Conservation (phyloP, 1,284 basidiomycete species). For the Ustilago bromivora region DNA sequence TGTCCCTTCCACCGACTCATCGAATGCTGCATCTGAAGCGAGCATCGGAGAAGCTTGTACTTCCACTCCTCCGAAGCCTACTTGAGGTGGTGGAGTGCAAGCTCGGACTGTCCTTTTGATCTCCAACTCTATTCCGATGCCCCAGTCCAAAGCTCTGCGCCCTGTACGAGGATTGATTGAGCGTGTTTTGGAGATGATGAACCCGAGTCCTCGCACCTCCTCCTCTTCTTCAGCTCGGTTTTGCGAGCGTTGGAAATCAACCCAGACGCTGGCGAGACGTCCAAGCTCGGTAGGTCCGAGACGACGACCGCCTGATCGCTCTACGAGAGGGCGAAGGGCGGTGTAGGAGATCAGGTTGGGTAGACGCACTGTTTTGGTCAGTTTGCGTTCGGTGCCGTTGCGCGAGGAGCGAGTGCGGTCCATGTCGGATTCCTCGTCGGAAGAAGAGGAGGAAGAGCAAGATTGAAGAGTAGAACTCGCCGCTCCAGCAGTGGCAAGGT, state of each 20-base stretch:
- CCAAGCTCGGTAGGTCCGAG: conserved; percentile 52
- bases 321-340: conserved; percentile 60
- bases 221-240: conserved; percentile 9
- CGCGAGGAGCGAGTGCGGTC: conserved; percentile 1
- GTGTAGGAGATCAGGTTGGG: conserved; percentile 61
- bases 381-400: conserved; percentile 7
- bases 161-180: conserved; percentile 51
- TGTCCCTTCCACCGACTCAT: conserved; percentile 28
- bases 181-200: conserved; percentile 50
- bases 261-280: conserved; percentile 59
- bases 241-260: conserved; percentile 31
- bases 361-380: conserved; percentile 45
- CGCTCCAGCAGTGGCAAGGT: conserved; percentile 62
- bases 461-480: conserved; percentile 45
- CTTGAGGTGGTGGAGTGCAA: conserved; percentile 36
- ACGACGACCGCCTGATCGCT: conserved; percentile 55
- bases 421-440: conserved; percentile 15
- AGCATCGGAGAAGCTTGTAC: conserved; percentile 20
- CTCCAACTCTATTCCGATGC: conserved; percentile 59
- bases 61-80: conserved; percentile 47
- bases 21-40: conserved; percentile 19
- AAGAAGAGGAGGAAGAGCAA: conserved; percentile 10
- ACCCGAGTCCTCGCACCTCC: conserved; percentile 55
- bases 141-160: conserved; percentile 53
- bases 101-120: conserved; percentile 31